A percentile compares a stretch with the other conserved stretches of the same genome.
These are phyloP conservation scores for Penicillium maclennaniae DNA, from an alignment of 495 filamentous ascomycete species.

Conservation along the genomic window DNA sequence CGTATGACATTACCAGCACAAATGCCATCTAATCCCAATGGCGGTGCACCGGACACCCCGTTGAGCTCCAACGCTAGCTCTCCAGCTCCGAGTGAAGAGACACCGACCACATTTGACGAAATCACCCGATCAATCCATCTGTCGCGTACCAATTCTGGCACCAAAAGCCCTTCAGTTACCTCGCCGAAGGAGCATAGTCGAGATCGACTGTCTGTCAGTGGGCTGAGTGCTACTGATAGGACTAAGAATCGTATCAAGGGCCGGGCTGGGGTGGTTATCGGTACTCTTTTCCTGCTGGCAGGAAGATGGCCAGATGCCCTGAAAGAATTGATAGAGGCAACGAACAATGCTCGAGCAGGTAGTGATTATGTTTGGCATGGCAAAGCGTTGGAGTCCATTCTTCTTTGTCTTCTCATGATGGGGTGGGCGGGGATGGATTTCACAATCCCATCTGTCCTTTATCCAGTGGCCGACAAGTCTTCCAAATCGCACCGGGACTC, in stretches of 20 bases:
- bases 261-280: conserved; percentile 74
- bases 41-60: conserved; percentile 50
- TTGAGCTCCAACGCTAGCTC: conserved; percentile 42
- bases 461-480: conserved; percentile 54
- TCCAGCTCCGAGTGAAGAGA: conserved; percentile 48
- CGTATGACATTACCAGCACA: conserved; percentile 81
- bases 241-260: conserved; percentile 80
- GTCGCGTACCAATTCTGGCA: conserved; percentile 33
- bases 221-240: conserved; percentile 77
- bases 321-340: conserved; percentile 78
- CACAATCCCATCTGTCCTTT: conserved; percentile 64
- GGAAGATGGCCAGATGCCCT: conserved; percentile 88
- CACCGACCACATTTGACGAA: conserved; percentile 70
- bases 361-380: conserved; percentile 96
- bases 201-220: conserved; percentile 78
- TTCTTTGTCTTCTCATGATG: conserved; percentile 77
- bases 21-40: conserved; percentile 50
- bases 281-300: conserved; percentile 80
- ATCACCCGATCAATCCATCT: conserved; percentile 52
- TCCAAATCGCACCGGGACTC: conserved; percentile 48
- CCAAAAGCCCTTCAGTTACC: conserved; percentile 32
- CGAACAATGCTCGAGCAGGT: conserved; percentile 67
- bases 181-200: conserved; percentile 54
- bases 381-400: conserved; percentile 84
- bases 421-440: conserved; percentile 86